Evolutionary conservation across 345 rosid species (phyloP).

Genomic region (Gossypium rotundifolium): DNA sequence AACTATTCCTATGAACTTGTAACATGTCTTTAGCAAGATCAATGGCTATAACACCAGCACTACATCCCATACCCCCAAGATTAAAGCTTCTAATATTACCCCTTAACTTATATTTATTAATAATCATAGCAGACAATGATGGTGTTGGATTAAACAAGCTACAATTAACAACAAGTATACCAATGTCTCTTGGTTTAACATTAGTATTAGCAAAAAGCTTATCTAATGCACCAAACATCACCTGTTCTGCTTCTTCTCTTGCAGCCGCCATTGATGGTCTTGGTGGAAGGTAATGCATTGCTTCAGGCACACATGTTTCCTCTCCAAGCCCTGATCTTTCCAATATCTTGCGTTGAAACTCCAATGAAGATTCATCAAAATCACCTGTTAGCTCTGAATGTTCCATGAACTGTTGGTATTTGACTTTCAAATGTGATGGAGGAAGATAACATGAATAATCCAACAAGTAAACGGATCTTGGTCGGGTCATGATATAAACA

Average conservation of each 20-base stretch:
- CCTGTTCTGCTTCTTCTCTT: slow-evolving; percentile 86
- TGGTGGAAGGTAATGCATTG: slow-evolving; percentile 72
- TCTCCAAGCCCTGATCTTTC: slow-evolving; percentile 89
- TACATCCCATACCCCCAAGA: slow-evolving; percentile 93
- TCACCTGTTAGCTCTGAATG: slow-evolving; percentile 64
- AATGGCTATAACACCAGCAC: slow-evolving; percentile 84
- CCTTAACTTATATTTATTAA: slow-evolving; percentile 76
- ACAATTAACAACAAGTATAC: slow-evolving; percentile 82
- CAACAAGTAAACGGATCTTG: slow-evolving; percentile 71
- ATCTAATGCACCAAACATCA: slow-evolving; percentile 83
- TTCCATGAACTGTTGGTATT: slow-evolving; percentile 59
- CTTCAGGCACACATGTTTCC: slow-evolving; percentile 79
- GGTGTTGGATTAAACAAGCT: slow-evolving; percentile 96
- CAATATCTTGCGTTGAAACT: slow-evolving; percentile 77
- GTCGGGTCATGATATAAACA: slow-evolving; percentile 78
- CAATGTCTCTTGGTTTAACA: slow-evolving; percentile 71
- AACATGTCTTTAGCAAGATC: slow-evolving; percentile 81
- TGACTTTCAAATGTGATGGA: slow-evolving; percentile 51
- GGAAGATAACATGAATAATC: slow-evolving; percentile 77
- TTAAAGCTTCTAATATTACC: slow-evolving; percentile 68
- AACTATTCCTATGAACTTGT: slow-evolving; percentile 83
- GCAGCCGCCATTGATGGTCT: slow-evolving; percentile 78
- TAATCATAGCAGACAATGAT: slow-evolving; percentile 80
- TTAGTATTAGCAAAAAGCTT: slow-evolving; percentile 59
- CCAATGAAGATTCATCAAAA: slow-evolving; percentile 79